Evolutionary conservation across 1,139 yeast species (phyloP).

Genomic region (Pichia sp.): DNA sequence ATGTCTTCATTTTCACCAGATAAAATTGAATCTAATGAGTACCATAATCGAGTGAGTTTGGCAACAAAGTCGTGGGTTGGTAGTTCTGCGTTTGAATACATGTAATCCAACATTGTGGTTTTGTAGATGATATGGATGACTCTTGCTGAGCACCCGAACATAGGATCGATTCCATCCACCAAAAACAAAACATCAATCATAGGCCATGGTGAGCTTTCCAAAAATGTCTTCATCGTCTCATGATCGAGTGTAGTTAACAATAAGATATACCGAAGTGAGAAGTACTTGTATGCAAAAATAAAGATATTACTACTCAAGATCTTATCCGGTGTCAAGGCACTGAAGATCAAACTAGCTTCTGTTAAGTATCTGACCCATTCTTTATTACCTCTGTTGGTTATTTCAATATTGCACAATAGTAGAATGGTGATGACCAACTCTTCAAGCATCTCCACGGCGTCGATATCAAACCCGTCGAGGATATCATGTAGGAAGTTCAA

Average conservation of each 20-base stretch:
- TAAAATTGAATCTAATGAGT: constrained; percentile 16
- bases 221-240: constrained; percentile 20
- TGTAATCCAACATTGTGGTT: constrained; percentile 24
- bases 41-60: constrained; percentile 15
- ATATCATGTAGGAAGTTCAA: constrained; percentile 23
- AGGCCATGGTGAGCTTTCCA: constrained; percentile 28
- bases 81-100: constrained; percentile 14
- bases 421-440: constrained; percentile 27
- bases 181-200: constrained; percentile 27
- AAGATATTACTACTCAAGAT: constrained; percentile 26
- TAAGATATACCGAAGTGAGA: constrained; percentile 31
- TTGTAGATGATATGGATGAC: constrained; percentile 27
- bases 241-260: constrained; percentile 30
- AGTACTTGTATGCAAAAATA: constrained; percentile 33
- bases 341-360: constrained; percentile 33
- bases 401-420: constrained; percentile 33
- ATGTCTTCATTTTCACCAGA: constrained; percentile 16
- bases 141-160: constrained; percentile 36
- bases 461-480: constrained; percentile 21
- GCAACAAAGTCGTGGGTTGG: constrained; percentile 7
- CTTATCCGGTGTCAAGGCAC: constrained; percentile 22
- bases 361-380: constrained; percentile 33
- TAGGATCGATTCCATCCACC: constrained; percentile 28
- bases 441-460: constrained; percentile 20
- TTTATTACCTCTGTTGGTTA: constrained; percentile 30